Percentiles rank a stretch among this genome's conserved stretches.
phyloP scores from a whole-genome alignment of 2,329 filamentous ascomycete species.

The Capronia americana region DNA sequence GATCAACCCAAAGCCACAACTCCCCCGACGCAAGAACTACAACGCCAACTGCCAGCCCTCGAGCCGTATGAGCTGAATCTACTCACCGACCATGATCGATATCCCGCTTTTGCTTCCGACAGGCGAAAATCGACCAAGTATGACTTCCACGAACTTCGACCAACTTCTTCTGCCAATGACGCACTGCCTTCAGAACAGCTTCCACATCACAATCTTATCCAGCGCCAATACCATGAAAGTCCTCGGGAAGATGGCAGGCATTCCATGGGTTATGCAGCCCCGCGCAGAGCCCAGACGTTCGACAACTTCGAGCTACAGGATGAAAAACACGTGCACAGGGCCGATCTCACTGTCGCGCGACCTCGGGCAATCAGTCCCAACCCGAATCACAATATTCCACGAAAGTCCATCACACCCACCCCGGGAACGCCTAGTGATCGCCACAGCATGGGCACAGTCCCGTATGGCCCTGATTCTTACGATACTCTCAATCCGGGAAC shows the following conservation, averaged over 20 bases:
- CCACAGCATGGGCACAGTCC: slow-evolving; percentile 51
- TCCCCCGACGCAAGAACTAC: slow-evolving; percentile 23
- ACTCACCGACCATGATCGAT: slow-evolving; percentile 17
- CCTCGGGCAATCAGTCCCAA: slow-evolving; percentile 53
- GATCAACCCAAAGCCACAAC: slow-evolving; percentile 34
- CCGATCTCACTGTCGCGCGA: slow-evolving; percentile 47
- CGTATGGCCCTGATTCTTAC: slow-evolving; percentile 68
- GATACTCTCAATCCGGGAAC: slow-evolving; percentile 62
- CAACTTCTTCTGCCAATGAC: slow-evolving; percentile 14
- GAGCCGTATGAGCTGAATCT: slow-evolving; percentile 11
- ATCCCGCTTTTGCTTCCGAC: slow-evolving; percentile 8
- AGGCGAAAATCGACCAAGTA: slow-evolving; percentile 19
- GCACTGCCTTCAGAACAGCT: slow-evolving; percentile 6
- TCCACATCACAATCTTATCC: neutral
- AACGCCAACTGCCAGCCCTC: slow-evolving; percentile 13
- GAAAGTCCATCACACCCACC: slow-evolving; percentile 67
- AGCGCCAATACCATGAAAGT: slow-evolving; percentile 10
- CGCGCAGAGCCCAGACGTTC: slow-evolving; percentile 31
- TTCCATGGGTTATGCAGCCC: slow-evolving; percentile 26
- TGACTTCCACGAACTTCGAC: slow-evolving; percentile 16
- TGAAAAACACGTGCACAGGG: slow-evolving; percentile 35
- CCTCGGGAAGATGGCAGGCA: slow-evolving; percentile 25
- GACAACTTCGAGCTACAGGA: slow-evolving; percentile 27
- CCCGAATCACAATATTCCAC: slow-evolving; percentile 45
- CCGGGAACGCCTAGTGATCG: slow-evolving; percentile 53